These are phyloP conservation scores for Nannochloris sp. DNA, from an alignment of 139 green algal genomes.

Conservation along the genomic window DNA sequence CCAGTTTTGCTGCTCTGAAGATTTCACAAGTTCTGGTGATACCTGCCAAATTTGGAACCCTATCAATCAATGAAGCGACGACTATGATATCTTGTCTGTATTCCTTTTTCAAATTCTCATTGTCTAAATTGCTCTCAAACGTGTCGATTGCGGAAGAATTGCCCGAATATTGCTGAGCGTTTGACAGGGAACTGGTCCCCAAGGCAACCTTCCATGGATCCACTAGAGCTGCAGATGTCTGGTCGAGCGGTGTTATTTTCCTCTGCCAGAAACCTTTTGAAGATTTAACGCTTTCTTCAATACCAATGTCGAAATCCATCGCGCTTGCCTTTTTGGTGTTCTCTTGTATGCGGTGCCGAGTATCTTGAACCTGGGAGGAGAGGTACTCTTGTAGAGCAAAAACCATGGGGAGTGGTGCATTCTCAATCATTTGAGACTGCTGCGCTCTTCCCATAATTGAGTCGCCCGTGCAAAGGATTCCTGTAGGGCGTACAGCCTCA, in stretches of 20 bases:
- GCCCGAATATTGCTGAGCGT: background rate
- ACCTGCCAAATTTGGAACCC: conserved; percentile 83
- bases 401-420: no score
- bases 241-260: background rate
- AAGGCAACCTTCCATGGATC: conserved; percentile 18
- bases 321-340: no score
- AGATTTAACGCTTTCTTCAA: no score
- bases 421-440: no score
- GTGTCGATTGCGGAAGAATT: conserved; percentile 5
- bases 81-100: conserved; percentile 66
- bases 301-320: no score
- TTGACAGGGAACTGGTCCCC: conserved; percentile 1
- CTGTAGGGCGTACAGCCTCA: no score
- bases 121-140: background rate
- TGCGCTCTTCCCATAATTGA: no score
- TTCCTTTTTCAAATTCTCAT: background rate
- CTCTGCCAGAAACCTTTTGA: conserved; percentile 6
- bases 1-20: conserved; percentile 49
- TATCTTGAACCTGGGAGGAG: no score
- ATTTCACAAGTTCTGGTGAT: conserved; percentile 84
- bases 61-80: conserved; percentile 79
- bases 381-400: no score
- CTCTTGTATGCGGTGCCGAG: no score
- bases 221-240: background rate
- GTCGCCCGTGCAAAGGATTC: no score